Percentiles rank a stretch among this genome's conserved stretches.
Evolutionary conservation across 73 alveolate species (phyloP).

Genomic region (Paramecium sexaurelia): DNA sequence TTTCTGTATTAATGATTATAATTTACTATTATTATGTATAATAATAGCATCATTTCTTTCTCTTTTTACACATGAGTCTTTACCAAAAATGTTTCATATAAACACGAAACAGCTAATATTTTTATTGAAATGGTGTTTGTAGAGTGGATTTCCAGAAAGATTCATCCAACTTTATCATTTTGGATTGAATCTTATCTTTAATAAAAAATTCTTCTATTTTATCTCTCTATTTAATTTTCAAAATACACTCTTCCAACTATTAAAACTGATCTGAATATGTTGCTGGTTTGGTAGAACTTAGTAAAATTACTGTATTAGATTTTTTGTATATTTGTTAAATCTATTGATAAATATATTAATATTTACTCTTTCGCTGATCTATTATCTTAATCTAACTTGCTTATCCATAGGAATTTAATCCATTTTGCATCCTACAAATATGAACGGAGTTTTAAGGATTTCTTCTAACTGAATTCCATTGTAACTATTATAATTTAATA

Average conservation of each 20-base stretch:
- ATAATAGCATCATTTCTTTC: background rate
- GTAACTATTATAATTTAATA: background rate
- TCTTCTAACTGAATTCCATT: background rate
- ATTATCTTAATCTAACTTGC: background rate
- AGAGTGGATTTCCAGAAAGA: constrained; percentile 13
- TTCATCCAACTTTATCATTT: background rate
- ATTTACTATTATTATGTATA: background rate
- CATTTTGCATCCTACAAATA: constrained; percentile 22
- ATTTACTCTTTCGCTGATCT: background rate
- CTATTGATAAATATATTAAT: background rate
- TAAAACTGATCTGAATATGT: background rate
- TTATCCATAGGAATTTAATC: background rate
- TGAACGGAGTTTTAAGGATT: background rate
- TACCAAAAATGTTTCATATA: constrained; percentile 1
- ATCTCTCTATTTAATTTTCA: background rate
- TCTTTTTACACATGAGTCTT: constrained; percentile 4
- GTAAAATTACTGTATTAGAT: background rate
- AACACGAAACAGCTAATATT: background rate
- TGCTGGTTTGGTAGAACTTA: background rate
- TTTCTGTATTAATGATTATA: background rate
- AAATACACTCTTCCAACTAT: background rate
- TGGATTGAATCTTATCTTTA: background rate
- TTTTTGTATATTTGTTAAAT: background rate
- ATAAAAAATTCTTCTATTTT: background rate
- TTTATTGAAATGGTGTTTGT: background rate